Base-by-base conservation (phyloP, 768 basidiomycete genomes). In the Tylopilus cervinicoccineus region DNA sequence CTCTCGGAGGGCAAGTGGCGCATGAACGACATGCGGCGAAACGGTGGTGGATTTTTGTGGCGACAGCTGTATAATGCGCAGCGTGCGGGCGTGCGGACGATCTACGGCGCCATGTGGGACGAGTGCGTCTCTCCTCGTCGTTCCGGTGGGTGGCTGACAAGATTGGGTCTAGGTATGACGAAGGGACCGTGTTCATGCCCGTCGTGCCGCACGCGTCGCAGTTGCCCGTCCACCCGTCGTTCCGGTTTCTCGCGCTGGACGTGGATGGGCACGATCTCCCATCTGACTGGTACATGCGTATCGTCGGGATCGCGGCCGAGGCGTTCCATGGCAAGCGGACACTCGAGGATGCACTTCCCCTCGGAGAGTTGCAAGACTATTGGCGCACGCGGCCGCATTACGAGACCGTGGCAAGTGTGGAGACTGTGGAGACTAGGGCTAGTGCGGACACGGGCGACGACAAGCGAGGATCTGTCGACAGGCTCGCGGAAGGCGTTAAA, bases 61-160 rank as follows among this genome's bases (percentile, higher is more conserved):
- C 73, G 79, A 47, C 88, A 92, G 62, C 70, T 92, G 6, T 79
- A 76, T 70, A 84, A 90, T 58, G 83, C 81, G 12, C 77, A 76
- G 23, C 70, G 74, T 38, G 75, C 76, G 24, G 81, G 84, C 24
- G 81, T 77, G 7, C 76, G 79, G 17, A 83, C 70, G 7, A 77
- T 90, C 45, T 91, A 91, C 53, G 84, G 84, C 20, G 87, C 88
- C 7, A 91, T 90, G 88, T 91, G 89, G 87, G 89, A 92, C 58
- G 89, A 90, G 83, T 76, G 50, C 52, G 72, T 67, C 5, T 17
- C n/a, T 36, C 16, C 16, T 40, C 12, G 6, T 42, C 17, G 14
- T 19, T 23, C n/a, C 10, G 0, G 8, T 7, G 2, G n/a, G 26
- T 23, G 6, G 40, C 54, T 52, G 36, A 41, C 41, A 14, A 33